These are phyloP conservation scores for Fusarium udum DNA, from an alignment of 2,329 filamentous ascomycete species.

Conservation along the genomic window DNA sequence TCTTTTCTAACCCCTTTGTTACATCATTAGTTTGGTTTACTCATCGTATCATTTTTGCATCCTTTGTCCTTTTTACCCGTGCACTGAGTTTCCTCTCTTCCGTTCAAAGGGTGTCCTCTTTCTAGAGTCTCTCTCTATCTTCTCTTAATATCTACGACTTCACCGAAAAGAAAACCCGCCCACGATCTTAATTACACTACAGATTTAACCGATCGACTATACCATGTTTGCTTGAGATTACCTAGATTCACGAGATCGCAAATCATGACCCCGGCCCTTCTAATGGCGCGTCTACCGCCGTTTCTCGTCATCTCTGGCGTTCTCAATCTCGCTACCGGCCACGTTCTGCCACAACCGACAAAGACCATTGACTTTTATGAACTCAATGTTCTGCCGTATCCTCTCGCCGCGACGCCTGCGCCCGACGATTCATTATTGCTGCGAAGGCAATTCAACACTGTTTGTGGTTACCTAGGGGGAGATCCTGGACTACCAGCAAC, in stretches of 20 bases:
- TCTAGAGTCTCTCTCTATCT: constrained; percentile 1
- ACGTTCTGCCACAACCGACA: constrained; percentile 55
- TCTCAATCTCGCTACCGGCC: constrained; percentile 46
- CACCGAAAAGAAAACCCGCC: neutral
- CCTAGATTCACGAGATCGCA: constrained; percentile 26
- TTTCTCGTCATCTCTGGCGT: constrained; percentile 49
- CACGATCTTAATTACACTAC: constrained; percentile 8
- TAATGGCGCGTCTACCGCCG: constrained; percentile 50
- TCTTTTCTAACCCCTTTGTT: constrained; percentile 26
- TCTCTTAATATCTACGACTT: constrained; percentile 9
- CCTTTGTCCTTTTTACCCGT: constrained; percentile 8
- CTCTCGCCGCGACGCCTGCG: constrained; percentile 54
- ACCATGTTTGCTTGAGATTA: constrained; percentile 40
- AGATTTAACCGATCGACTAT: constrained; percentile 3
- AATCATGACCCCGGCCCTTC: constrained; percentile 42
- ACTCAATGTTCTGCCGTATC: constrained; percentile 54
- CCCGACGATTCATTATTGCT: constrained; percentile 46
- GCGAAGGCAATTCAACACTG: constrained; percentile 60
- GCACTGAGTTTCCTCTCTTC: constrained; percentile 6
- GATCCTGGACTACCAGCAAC: constrained; percentile 63
- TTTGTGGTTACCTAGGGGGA: constrained; percentile 68
- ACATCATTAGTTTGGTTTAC: constrained; percentile 15
- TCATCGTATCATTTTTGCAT: neutral
- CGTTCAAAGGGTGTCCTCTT: constrained; percentile 12
- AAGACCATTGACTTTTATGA: constrained; percentile 49